Conservation (phyloP, 495 filamentous ascomycete species). For the Neohortaea acidophila region DNA sequence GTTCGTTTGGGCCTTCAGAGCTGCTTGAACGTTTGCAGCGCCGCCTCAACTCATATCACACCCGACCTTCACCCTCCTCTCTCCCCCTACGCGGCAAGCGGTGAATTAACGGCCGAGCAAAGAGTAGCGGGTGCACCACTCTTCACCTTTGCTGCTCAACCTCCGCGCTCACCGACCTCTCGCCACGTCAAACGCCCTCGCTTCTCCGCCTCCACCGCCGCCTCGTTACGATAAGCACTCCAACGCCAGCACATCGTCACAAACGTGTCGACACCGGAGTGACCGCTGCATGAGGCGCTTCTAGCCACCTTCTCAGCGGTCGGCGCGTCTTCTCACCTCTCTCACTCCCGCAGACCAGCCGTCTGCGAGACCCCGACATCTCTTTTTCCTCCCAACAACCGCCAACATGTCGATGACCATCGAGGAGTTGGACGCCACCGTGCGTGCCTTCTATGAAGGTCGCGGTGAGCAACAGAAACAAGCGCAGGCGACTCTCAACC, state of each 20-base stretch:
- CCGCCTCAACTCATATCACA: too few relatives aligned
- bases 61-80: too few relatives aligned
- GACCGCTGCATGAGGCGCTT: not conserved
- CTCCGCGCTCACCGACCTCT: too few relatives aligned
- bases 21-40: too few relatives aligned
- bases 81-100: too few relatives aligned
- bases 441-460: slow-evolving; percentile 93
- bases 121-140: not conserved
- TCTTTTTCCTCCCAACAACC: not conserved
- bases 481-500: slow-evolving; percentile 85
- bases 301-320: slow-evolving; percentile 6
- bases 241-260: too few relatives aligned
- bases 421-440: slow-evolving; percentile 84
- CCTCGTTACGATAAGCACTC: too few relatives aligned
- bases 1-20: too few relatives aligned
- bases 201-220: too few relatives aligned
- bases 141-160: too few relatives aligned
- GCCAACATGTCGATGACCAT: slow-evolving; percentile 54
- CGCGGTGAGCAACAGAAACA: slow-evolving; percentile 95
- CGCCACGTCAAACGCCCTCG: too few relatives aligned
- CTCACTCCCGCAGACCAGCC: slow-evolving; percentile 2
- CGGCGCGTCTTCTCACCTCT: slow-evolving; percentile 4
- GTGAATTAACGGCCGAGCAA: not conserved
- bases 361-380: slow-evolving; percentile 5
- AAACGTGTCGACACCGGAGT: too few relatives aligned